Evolutionary conservation across 2,329 filamentous ascomycete species (phyloP).

Genomic region (Blastomyces percursus): DNA sequence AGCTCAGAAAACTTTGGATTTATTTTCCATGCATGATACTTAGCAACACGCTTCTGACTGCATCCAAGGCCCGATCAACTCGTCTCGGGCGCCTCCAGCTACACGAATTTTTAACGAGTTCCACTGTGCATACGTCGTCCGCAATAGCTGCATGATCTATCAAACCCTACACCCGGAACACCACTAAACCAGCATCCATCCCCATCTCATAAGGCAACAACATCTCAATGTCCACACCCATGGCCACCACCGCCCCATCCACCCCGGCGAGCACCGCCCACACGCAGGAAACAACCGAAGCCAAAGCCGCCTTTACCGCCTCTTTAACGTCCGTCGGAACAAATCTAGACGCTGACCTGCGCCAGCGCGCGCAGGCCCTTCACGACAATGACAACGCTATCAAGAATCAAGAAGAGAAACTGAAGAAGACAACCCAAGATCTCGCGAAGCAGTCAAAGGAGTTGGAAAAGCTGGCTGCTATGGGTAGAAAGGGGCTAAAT

Average conservation of each 20-base stretch:
- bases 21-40: neutral
- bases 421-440: constrained; percentile 40
- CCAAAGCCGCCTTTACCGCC: constrained; percentile 34
- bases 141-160: neutral
- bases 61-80: no score
- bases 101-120: neutral
- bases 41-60: neutral
- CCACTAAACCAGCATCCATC: neutral
- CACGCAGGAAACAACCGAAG: constrained; percentile 31
- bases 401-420: constrained; percentile 44
- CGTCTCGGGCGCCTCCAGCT: no score
- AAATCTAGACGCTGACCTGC: constrained; percentile 44
- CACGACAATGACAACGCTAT: constrained; percentile 46
- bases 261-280: constrained; percentile 10
- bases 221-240: constrained; percentile 3
- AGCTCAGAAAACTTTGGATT: neutral
- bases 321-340: constrained; percentile 34
- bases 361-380: constrained; percentile 45
- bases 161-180: neutral
- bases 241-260: constrained; percentile 2
- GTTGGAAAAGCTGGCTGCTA: constrained; percentile 45
- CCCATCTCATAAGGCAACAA: neutral
- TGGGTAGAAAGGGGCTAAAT: constrained; percentile 46
- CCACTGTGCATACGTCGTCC: neutral
- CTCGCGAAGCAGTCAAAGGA: constrained; percentile 44